A percentile compares a stretch with the other conserved stretches of the same genome.
Conservation (phyloP, 2,329 filamentous ascomycete species). For the Thielaviopsis punctulata region DNA sequence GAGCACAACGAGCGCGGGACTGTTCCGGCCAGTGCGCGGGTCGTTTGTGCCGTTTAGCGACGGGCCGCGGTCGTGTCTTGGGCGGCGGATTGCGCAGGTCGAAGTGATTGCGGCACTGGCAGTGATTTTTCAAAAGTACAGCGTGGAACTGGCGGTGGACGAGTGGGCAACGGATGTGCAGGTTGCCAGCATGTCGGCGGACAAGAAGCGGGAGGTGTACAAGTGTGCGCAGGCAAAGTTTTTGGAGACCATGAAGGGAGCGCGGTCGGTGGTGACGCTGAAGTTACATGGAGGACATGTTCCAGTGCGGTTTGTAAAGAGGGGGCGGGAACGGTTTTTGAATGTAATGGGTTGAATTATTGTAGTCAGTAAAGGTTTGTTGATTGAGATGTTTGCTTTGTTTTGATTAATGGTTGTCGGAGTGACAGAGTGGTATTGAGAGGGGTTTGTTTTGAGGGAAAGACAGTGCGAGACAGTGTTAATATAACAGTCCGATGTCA, state of each 20-base stretch:
- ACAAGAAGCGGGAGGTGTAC: conserved; percentile 37
- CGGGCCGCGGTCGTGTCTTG: conserved; percentile 39
- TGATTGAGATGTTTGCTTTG: no score
- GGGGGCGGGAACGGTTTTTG: conserved; percentile 53
- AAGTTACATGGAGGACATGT: conserved; percentile 47
- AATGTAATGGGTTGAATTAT: conserved; percentile 15
- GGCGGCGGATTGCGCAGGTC: conserved; percentile 40
- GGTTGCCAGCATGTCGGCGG: conserved; percentile 30
- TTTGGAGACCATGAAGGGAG: conserved; percentile 32
- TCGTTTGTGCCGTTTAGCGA: conserved; percentile 42
- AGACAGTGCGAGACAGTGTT: background rate
- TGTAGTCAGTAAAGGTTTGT: background rate
- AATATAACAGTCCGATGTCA: background rate
- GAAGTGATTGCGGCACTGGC: conserved; percentile 39
- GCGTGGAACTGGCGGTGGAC: conserved; percentile 53
- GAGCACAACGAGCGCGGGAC: conserved; percentile 39
- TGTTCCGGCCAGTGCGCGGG: conserved; percentile 43
- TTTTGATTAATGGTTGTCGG: background rate
- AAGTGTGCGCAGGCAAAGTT: conserved; percentile 39
- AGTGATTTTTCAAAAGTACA: conserved; percentile 40
- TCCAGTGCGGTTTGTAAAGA: conserved; percentile 49
- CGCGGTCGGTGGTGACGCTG: conserved; percentile 51
- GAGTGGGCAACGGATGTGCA: conserved; percentile 37
- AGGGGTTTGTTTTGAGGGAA: background rate
- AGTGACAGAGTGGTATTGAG: background rate